Evolutionary conservation across 495 filamentous ascomycete genomes (phyloP), one percentile per base, ranked within the genome.

Genomic region (Penicillium samsonianum): DNA sequence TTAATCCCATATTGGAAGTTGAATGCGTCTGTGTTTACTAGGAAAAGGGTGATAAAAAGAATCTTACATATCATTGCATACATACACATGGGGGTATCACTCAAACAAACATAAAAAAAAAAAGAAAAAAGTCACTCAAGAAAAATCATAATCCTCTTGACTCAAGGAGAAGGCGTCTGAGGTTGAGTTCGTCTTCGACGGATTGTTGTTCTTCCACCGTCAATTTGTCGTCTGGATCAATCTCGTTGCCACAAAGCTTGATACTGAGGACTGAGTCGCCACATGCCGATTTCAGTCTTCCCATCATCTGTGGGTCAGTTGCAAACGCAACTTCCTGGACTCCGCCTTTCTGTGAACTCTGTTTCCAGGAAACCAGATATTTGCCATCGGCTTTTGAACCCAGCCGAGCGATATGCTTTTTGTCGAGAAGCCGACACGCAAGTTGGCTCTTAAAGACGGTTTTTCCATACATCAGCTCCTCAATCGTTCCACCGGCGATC

Each of bases 361-460:
- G 1, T 5, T 80, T 0, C 85, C 87, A 50, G 75, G 72, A 38
- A 80, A 78, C 35, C 8, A 51, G 6, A 92, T 78, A 63, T 84
- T 87, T 1, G 85, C 77, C 1, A 67, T 62, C 0, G 67, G 58
- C 4, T 78, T 73, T 81, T 3, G 68, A 67, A 0, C 88, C 82
- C 53, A 68, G 76, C 1, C 87, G 82, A 2, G 81, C 69, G 0
- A 86, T 82, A 40, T 89, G 90, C 72, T 89, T 90, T 67, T 90
- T 86, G 67, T 97, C 92, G 8, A 97, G 87, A 5, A 95, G 89
- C 14, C 90, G 82, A 20, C 79, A 80, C 0, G 91, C 82, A 44
- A 96, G 77, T 62, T 95, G 89, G 19, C 76, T 84, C 65, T 98
- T 98, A 79, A 88, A 95, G 17, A 91, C 65, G 1, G 85, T 78